Evolutionary conservation across 352 stramenopile species (phyloP), one percentile per base, ranked within the genome.

Genomic region (Phytophthora cactorum): DNA sequence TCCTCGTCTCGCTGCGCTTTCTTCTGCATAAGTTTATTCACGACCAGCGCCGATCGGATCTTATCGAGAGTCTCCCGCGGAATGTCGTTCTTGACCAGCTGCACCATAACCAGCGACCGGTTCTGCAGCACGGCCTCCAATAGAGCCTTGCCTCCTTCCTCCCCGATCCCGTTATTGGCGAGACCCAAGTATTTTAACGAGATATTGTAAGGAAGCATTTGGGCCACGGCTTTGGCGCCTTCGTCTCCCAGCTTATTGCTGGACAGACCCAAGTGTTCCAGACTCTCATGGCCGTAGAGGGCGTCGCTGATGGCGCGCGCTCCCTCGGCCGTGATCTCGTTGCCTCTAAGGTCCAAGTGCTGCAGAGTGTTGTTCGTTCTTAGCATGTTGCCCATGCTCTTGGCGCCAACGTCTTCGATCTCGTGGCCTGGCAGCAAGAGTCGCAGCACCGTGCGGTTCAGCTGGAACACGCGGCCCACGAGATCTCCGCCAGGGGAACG

Each of bases 301-400:
- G 79, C 72, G 15, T 82, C 59, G 9, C 67, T 74, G 17, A 88
- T 72, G 1, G 41, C 68, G 5, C 55, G 39, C 6, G 31, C 62
- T 1, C 77, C 79, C 4, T 69, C 51, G 14, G 63, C 75, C 4
- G 79, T 75, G 62, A 88, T 86, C 46, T 74, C 74, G 38, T 90
- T 90, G 17, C 74, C 77, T 22, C 75, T 58, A 8, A 88, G 59
- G 39, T 88, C 78, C 38, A 90, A 64, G 41, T 86, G 68, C 32
- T 81, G 62, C 49, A 87, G 64, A 15, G 72, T 84, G 34, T 72
- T 74, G 75, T 87, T 89, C 47, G 68, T 52, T 28, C 68, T 59
- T 43, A 89, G 67, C 81, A 87, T 87, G 32, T 77, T 78, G 29
- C 74, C 78, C 75, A 87, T 86, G 34, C 76, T 66, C 29, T 67